Percentiles rank a stretch among this genome's conserved stretches.
Evolutionary conservation across 2,329 filamentous ascomycete genomes (phyloP).

Genomic region (Xylaria hypoxylon): DNA sequence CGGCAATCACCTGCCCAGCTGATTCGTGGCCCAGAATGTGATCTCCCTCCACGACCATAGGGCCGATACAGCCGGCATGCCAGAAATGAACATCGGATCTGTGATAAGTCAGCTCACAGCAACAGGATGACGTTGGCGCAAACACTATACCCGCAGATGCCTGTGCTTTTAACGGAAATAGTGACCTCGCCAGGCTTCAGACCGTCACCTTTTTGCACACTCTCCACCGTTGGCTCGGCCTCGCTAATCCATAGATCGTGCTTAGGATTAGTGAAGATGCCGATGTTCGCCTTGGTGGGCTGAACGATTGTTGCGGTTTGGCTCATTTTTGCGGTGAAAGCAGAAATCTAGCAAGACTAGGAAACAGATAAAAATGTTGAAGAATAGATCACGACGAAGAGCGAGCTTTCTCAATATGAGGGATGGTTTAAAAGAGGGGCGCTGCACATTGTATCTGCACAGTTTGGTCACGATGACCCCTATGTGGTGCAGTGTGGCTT

Average conservation of each 20-base stretch:
- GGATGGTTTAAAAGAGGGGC: constrained; percentile 44
- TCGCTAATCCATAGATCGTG: constrained; percentile 92
- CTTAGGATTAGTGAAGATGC: constrained; percentile 92
- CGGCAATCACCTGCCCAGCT: constrained; percentile 83
- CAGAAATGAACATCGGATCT: constrained; percentile 98
- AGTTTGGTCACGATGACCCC: constrained; percentile 39
- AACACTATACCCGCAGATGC: constrained; percentile 84
- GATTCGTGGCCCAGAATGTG: constrained; percentile 97
- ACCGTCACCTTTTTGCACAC: constrained; percentile 73
- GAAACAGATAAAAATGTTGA: constrained; percentile 25
- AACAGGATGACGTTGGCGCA: constrained; percentile 1
- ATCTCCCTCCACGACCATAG: constrained; percentile 89
- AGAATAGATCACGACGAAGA: constrained; percentile 17
- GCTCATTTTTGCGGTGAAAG: constrained; percentile 43
- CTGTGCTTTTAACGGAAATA: constrained; percentile 89
- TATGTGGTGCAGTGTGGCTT: constrained; percentile 25
- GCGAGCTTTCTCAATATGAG: constrained; percentile 37
- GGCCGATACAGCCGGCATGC: constrained; percentile 94
- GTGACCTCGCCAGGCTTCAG: constrained; percentile 87
- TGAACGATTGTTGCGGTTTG: constrained; percentile 53
- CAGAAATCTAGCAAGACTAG: constrained; percentile 21
- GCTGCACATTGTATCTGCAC: constrained; percentile 37
- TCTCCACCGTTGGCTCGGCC: constrained; percentile 79
- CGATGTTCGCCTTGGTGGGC: constrained; percentile 85
- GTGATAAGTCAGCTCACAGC: constrained; percentile 38